These are phyloP conservation scores for Xylariaceae sp. DNA, from an alignment of 2,329 filamentous ascomycete species.

Conservation along the genomic window DNA sequence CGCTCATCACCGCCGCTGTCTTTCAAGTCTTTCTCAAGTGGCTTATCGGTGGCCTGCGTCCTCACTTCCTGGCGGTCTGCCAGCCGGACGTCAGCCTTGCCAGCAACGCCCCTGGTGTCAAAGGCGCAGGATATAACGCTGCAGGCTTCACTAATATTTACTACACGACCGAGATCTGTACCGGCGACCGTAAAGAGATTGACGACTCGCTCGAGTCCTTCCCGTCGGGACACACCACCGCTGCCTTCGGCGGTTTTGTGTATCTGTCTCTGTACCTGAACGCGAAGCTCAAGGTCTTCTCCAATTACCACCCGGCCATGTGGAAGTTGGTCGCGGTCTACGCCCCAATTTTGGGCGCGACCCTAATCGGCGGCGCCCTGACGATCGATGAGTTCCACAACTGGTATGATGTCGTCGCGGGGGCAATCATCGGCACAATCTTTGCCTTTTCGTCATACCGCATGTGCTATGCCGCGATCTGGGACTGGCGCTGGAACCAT, in stretches of 20 bases:
- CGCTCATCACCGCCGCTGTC: conserved; percentile 69
- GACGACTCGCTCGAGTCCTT: conserved; percentile 72
- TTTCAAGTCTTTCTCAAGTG: conserved; percentile 79
- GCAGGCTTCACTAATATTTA: conserved; percentile 63
- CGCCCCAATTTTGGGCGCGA: conserved; percentile 67
- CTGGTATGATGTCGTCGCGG: conserved; percentile 73
- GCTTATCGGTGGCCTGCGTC: conserved; percentile 73
- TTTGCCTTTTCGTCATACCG: conserved; percentile 68
- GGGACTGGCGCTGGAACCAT: conserved; percentile 69
- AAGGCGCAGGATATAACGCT: conserved; percentile 47
- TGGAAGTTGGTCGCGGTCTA: conserved; percentile 72
- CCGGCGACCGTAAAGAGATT: conserved; percentile 64
- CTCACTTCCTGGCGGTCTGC: conserved; percentile 72
- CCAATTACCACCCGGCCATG: conserved; percentile 72
- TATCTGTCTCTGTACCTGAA: conserved; percentile 76
- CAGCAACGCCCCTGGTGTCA: conserved; percentile 45
- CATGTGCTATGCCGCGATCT: conserved; percentile 68
- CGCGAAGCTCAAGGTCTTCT: conserved; percentile 75
- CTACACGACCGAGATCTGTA: conserved; percentile 72
- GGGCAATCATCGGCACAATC: conserved; percentile 64
- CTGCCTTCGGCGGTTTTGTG: conserved; percentile 72
- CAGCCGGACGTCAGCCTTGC: conserved; percentile 57
- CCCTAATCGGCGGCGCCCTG: conserved; percentile 68
- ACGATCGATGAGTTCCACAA: conserved; percentile 77
- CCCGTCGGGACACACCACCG: conserved; percentile 74